These are phyloP conservation scores for Puccinia triticina DNA, from an alignment of 1,284 basidiomycete genomes.

Conservation along the genomic window DNA sequence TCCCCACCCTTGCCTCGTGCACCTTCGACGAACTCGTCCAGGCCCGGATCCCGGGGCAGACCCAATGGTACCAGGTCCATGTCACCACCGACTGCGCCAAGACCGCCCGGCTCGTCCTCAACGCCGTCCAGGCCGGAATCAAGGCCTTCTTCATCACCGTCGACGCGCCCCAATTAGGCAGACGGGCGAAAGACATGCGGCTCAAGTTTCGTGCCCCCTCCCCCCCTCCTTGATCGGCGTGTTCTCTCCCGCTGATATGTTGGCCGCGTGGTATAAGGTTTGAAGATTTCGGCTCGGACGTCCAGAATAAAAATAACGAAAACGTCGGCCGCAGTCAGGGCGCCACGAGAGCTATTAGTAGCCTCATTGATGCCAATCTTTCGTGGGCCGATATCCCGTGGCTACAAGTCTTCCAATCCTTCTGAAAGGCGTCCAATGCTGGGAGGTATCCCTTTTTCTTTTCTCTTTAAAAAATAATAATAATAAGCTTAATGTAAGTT, in stretches of 20 bases:
- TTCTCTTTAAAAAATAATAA: neutral
- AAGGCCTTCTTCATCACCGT: constrained; percentile 76
- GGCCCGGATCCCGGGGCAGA: constrained; percentile 72
- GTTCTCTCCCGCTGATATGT: too few species aligned
- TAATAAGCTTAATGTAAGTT: too few species aligned
- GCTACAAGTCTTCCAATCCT: constrained; percentile 93
- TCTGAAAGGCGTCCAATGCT: constrained; percentile 88
- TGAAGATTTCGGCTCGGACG: constrained; percentile 24
- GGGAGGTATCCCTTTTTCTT: constrained; percentile 67
- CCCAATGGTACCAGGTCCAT: constrained; percentile 80
- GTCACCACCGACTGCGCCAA: constrained; percentile 81
- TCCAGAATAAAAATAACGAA: constrained; percentile 19
- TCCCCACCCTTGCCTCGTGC: constrained; percentile 84
- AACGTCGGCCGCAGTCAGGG: constrained; percentile 79
- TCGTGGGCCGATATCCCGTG: constrained; percentile 84
- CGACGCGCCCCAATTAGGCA: constrained; percentile 86
- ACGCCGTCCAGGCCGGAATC: constrained; percentile 79
- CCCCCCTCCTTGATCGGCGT: neutral
- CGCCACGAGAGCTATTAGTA: constrained; percentile 90
- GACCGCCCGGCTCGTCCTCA: constrained; percentile 79
- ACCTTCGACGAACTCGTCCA: constrained; percentile 88
- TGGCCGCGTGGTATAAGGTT: constrained; percentile 38
- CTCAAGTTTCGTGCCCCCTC: neutral
- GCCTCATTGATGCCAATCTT: constrained; percentile 88
- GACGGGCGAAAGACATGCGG: constrained; percentile 72